Evolutionary conservation across 228 moss, liverwort and hornwort genomes (phyloP), one percentile per base, ranked within the genome.

Genomic region (Sphagnum magellanicum): DNA sequence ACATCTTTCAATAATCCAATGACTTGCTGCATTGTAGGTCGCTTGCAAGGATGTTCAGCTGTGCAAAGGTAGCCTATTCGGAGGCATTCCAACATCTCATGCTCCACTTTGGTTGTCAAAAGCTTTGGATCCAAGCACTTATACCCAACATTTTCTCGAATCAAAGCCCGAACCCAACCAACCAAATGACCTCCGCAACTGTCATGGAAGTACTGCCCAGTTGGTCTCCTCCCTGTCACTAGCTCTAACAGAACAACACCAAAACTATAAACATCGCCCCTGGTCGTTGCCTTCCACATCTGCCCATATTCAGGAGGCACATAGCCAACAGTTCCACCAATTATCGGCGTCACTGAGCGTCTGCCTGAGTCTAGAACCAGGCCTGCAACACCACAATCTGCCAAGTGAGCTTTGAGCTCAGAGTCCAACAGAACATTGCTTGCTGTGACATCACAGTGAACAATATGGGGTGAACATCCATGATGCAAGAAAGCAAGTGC

Each of bases 1-100:
- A 83, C 80, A 67, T 94, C 94, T 53, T 91, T 94, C 67, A 94
- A 71, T 65, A 94, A 75, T 16, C 91, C 89, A 32, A 94, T 87
- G 14, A 94, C 85, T 68, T 94, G 91, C 70, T 91, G 91, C 94
- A 94, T 94, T 6, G 91, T 82, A 9, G 94, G 94, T 50, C 94
- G 83, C 78, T 94, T 94, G 48, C 85, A 78, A 50, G 94, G 89
- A 50, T 77, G 70, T 66, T 94, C 91, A 8, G 94, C 91, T 0
- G 94, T 91, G 71, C 94, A 94, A 48, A 94, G 77, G 69, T 89
- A 91, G 0, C 91, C 94, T 62, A 94, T 88, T 68, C 91, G 83
- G 46, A 94, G 74, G 51, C 80, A 77, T 79, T 94, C 94, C 73
- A 91, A 75, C 91, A 94, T 91, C 77, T 94, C 89, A 2, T 75